Percentiles rank a stretch among this genome's conserved stretches.
These are phyloP conservation scores for Cyclospora cayetanensis DNA, from an alignment of 169 alveolate species.

Conservation along the genomic window DNA sequence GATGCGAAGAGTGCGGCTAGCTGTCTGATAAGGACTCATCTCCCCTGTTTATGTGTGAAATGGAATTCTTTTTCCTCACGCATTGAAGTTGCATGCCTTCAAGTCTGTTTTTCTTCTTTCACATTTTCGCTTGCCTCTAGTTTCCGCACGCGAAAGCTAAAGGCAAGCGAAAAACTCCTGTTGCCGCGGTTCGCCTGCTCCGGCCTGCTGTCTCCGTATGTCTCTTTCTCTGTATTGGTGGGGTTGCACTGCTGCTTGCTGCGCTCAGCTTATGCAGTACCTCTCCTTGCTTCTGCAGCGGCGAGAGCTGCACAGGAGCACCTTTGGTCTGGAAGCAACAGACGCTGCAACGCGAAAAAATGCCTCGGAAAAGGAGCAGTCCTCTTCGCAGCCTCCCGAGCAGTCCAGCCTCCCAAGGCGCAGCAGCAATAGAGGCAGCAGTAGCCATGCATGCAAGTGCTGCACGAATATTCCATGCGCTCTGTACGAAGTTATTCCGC, in stretches of 20 bases:
- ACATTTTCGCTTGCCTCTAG: too few relatives aligned
- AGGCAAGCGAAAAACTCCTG: too few relatives aligned
- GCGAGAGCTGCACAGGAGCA: not conserved
- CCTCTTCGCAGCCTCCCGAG: slow-evolving; percentile 63
- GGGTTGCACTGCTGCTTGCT: not conserved
- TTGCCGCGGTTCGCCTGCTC: too few relatives aligned
- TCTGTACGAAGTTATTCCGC: slow-evolving; percentile 85
- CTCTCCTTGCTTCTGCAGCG: not conserved
- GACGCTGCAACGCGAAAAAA: not conserved
- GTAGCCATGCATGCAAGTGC: not conserved
- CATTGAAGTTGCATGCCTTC: not conserved
- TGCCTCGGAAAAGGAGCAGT: not conserved
- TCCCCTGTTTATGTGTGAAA: not conserved
- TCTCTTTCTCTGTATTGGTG: too few relatives aligned
- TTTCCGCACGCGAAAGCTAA: too few relatives aligned
- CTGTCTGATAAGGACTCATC: not conserved
- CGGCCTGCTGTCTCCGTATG: too few relatives aligned
- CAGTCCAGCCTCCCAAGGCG: slow-evolving; percentile 83
- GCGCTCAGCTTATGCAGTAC: not conserved
- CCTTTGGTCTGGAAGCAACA: not conserved
- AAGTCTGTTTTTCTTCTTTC: too few relatives aligned
- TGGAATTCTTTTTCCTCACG: not conserved
- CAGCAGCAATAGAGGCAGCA: slow-evolving; percentile 42
- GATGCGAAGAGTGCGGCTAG: not conserved
- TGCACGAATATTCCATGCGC: slow-evolving; percentile 27